Evolutionary conservation across 805 yeast species (phyloP), one percentile per base, ranked within the genome.

Genomic region (Metschnikowia amazonensis): DNA sequence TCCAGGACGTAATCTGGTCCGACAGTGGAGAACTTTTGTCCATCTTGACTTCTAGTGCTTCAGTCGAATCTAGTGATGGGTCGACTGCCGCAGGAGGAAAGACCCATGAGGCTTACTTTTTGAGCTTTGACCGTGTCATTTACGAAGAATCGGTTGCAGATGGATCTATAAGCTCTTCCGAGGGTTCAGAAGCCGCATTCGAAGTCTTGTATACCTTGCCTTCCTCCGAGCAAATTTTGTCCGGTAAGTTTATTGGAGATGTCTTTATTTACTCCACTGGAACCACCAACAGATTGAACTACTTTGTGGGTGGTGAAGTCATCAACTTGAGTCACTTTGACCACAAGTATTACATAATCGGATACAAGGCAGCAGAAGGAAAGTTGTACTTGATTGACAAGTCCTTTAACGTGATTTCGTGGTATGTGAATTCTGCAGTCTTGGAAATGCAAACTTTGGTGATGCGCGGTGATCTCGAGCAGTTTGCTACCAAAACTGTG

Each of bases 171-270:
- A 86, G 81, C 60, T 79, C 80, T 4, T 95, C 88, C 60, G 97
- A 89, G 63, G 98, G 97, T 54, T 86, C 86, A 30, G 97, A 86
- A 60, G 84, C 79, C 31, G 79, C 92, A 13, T 89, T 94, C 63
- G 95, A 87, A 45, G 90, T 90, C 20, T 72, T 88, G 46, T 80
- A 84, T 59, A 96, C 95, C 50, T 77, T 89, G 48, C 77, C 79
- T 47, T 66, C 73, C 21, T 56, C 72, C 2, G 99, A 94, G 63
- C 70, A 82, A 16, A 79, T 92, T 31, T 80, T 86, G 49, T 84
- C 95, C 24, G 97, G 97, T 60, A 84, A 83, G 65, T 94, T 97
- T 89, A 89, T 90, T 58, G 99, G 98, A 55, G 98, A 94, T 70
- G 97, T 94, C 37, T 90, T 92, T 64, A 80, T 94, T 44, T 94